Evolutionary conservation across 2,329 filamentous ascomycete species (phyloP).

Genomic region (Trichoderma sp.): DNA sequence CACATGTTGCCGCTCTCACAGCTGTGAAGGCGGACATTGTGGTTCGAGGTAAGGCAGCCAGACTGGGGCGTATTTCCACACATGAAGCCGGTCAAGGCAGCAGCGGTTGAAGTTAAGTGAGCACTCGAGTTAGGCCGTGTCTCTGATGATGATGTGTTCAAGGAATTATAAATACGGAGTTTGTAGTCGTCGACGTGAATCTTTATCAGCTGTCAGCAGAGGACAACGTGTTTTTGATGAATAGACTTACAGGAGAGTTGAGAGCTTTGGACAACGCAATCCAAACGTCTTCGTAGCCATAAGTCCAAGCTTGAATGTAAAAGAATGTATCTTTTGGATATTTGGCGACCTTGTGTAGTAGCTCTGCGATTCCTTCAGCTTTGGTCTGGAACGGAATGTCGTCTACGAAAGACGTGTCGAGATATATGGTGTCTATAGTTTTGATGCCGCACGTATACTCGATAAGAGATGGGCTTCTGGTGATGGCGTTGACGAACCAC

Average conservation of each 20-base stretch:
- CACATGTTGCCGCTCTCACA: conserved; percentile 76
- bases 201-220: conserved; percentile 36
- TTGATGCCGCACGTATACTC: conserved; percentile 70
- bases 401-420: conserved; percentile 77
- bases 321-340: conserved; percentile 78
- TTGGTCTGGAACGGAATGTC: conserved; percentile 59
- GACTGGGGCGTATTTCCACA: conserved; percentile 70
- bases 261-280: conserved; percentile 73
- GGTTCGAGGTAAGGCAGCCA: conserved; percentile 70
- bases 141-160: conserved; percentile 49
- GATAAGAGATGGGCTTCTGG: conserved; percentile 70
- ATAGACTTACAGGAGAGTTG: conserved; percentile 54
- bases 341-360: conserved; percentile 65
- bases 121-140: conserved; percentile 42
- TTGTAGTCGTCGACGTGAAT: conserved; percentile 87
- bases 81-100: conserved; percentile 70
- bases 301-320: conserved; percentile 87
- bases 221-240: not conserved
- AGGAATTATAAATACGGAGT: conserved; percentile 67
- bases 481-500: conserved; percentile 79
- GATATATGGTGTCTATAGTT: conserved; percentile 76
- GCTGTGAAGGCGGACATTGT: conserved; percentile 72
- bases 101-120: conserved; percentile 58
- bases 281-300: conserved; percentile 90
- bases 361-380: conserved; percentile 72